These are phyloP conservation scores for Ophiorrhiza pumila DNA, from an alignment of 257 asterid species.

Conservation along the genomic window DNA sequence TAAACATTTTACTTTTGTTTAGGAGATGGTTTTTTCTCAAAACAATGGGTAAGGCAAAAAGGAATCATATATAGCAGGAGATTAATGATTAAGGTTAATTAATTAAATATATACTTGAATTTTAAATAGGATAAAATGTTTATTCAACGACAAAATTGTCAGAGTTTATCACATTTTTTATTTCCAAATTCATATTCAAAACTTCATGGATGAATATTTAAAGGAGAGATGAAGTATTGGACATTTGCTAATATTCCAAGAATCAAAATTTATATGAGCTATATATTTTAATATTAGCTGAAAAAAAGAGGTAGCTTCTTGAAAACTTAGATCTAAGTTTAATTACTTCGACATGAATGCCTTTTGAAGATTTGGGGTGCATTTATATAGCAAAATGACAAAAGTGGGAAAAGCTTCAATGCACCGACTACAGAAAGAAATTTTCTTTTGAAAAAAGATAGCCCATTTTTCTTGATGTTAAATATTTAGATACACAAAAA, in stretches of 20 bases:
- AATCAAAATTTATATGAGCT: neutral
- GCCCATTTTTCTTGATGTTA: too few relatives aligned
- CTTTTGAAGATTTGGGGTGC: neutral
- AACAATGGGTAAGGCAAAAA: conserved; percentile 27
- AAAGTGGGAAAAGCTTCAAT: too few relatives aligned
- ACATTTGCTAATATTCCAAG: conserved; percentile 21
- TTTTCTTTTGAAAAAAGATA: too few relatives aligned
- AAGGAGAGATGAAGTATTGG: conserved; percentile 5
- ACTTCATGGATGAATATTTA: conserved; percentile 9
- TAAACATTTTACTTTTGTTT: conserved; percentile 27
- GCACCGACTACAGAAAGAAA: too few relatives aligned
- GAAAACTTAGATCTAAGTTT: neutral
- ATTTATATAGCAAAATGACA: neutral
- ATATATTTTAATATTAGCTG: neutral
- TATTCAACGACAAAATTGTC: conserved; percentile 44
- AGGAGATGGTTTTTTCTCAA: conserved; percentile 20
- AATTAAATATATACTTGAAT: neutral
- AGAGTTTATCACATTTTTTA: conserved; percentile 32
- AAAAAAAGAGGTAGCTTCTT: neutral
- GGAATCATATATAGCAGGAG: conserved; percentile 32
- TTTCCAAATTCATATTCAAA: conserved; percentile 12
- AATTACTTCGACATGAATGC: neutral
- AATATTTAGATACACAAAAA: too few relatives aligned
- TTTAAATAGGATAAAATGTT: conserved; percentile 13
- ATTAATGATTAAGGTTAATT: conserved; percentile 33